These are phyloP conservation scores for Psilocybe azurescens DNA, from an alignment of 768 basidiomycete genomes.

Conservation along the genomic window DNA sequence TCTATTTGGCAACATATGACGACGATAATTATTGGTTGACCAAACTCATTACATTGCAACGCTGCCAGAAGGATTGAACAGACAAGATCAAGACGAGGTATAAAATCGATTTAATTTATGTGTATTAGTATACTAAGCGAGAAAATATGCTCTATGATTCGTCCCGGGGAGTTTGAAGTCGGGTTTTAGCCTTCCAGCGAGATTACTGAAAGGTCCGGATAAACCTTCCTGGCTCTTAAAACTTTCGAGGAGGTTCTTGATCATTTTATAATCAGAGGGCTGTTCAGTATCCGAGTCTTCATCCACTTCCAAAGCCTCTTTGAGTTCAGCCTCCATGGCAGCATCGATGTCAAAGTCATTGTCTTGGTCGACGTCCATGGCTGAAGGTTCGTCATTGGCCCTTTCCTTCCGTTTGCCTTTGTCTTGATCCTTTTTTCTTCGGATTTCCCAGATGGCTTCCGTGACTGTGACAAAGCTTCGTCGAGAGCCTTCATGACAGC, in stretches of 20 bases:
- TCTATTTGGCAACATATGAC: constrained; percentile 3
- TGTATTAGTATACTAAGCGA: not conserved
- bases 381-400: not conserved
- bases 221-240: constrained; percentile 91
- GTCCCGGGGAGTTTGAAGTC: constrained; percentile 77
- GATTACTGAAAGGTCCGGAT: constrained; percentile 89
- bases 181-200: constrained; percentile 83
- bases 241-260: constrained; percentile 97
- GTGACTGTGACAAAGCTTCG: constrained; percentile 60
- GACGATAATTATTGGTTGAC: not conserved
- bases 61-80: too few species aligned
- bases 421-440: constrained; percentile 27
- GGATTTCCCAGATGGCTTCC: constrained; percentile 8
- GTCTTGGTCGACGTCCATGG: constrained; percentile 40
- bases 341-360: constrained; percentile 73
- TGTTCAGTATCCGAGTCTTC: constrained; percentile 55
- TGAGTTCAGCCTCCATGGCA: constrained; percentile 90
- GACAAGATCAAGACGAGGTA: too few species aligned
- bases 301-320: constrained; percentile 59
- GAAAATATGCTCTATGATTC: constrained; percentile 36
- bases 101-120: too few species aligned
- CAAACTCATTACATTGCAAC: not conserved
- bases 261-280: constrained; percentile 83
- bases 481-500: constrained; percentile 98
- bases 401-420: constrained; percentile 51